A percentile compares a stretch with the other conserved stretches of the same genome.
These are phyloP conservation scores for Exophiala alcalophila DNA, from an alignment of 2,329 filamentous ascomycete genomes.

Conservation along the genomic window DNA sequence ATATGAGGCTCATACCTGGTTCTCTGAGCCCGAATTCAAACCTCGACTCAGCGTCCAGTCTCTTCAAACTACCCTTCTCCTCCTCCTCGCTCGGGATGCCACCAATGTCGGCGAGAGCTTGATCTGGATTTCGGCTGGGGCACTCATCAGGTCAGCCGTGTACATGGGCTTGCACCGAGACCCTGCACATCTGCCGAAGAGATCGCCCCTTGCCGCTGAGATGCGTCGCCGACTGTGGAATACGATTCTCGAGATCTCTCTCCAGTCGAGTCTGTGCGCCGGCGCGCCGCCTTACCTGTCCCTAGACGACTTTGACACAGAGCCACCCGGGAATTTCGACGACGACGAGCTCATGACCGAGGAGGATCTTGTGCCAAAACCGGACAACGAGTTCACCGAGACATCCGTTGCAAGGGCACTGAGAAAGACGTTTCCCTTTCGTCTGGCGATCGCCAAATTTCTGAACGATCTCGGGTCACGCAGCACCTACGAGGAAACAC, in stretches of 20 bases:
- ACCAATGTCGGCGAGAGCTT: constrained; percentile 37
- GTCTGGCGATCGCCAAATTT: constrained; percentile 36
- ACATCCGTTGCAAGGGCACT: constrained; percentile 38
- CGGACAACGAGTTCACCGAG: constrained; percentile 36
- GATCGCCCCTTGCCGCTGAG: constrained; percentile 22
- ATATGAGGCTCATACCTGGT: constrained; percentile 56
- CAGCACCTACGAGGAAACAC: constrained; percentile 29
- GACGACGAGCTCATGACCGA: constrained; percentile 24
- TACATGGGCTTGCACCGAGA: constrained; percentile 64
- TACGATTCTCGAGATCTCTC: constrained; percentile 36
- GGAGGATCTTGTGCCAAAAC: constrained; percentile 32
- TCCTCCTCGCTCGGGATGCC: constrained; percentile 39
- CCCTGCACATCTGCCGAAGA: constrained; percentile 38
- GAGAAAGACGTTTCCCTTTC: constrained; percentile 37
- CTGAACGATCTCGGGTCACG: constrained; percentile 32
- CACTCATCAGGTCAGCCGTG: constrained; percentile 51
- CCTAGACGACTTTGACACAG: constrained; percentile 34
- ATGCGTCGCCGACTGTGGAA: constrained; percentile 36
- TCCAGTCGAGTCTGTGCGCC: constrained; percentile 35
- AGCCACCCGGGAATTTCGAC: constrained; percentile 24
- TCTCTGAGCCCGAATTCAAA: constrained; percentile 44
- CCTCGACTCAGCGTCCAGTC: constrained; percentile 47
- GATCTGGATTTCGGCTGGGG: constrained; percentile 40
- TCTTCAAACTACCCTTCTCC: constrained; percentile 47
- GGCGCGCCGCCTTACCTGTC: constrained; percentile 34